Evolutionary conservation across 768 basidiomycete genomes (phyloP).

Genomic region (Pholiota molesta): DNA sequence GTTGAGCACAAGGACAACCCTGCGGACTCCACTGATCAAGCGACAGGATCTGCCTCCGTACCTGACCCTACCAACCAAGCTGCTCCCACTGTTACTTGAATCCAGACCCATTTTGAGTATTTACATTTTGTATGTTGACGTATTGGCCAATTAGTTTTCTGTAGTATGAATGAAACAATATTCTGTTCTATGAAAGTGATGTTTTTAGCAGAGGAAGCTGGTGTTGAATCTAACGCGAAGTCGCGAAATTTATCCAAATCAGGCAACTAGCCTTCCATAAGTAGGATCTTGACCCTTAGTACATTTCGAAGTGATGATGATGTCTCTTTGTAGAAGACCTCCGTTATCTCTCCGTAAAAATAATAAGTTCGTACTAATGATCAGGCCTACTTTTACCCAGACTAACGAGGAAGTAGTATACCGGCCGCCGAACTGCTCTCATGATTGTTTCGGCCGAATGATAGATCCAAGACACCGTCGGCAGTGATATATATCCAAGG

Average conservation of each 20-base stretch:
- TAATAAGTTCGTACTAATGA: too few species aligned
- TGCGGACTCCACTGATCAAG: conserved; percentile 5
- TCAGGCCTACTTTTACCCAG: too few species aligned
- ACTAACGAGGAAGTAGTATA: too few species aligned
- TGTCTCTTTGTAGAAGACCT: too few species aligned
- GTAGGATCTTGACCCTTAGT: too few species aligned
- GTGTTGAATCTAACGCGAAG: too few species aligned
- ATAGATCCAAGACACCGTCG: too few species aligned
- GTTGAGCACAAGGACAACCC: conserved; percentile 19
- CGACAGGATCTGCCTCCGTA: conserved; percentile 6
- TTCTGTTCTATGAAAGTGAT: neutral
- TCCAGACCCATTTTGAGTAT: neutral
- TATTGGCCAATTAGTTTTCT: neutral
- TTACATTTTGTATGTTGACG: neutral
- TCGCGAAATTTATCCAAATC: neutral
- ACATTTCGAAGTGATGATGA: neutral
- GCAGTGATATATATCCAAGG: too few species aligned
- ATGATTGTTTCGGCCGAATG: conserved; percentile 1
- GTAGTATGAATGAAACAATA: neutral
- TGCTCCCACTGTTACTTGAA: neutral
- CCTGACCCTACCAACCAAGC: neutral
- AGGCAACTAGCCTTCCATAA: neutral
- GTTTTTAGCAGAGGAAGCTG: too few species aligned
- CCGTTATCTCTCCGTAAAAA: too few species aligned
- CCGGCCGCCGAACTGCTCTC: neutral